Evolutionary conservation across 2,329 filamentous ascomycete species (phyloP).

Genomic region (Myriosclerotinia scirpicola): DNA sequence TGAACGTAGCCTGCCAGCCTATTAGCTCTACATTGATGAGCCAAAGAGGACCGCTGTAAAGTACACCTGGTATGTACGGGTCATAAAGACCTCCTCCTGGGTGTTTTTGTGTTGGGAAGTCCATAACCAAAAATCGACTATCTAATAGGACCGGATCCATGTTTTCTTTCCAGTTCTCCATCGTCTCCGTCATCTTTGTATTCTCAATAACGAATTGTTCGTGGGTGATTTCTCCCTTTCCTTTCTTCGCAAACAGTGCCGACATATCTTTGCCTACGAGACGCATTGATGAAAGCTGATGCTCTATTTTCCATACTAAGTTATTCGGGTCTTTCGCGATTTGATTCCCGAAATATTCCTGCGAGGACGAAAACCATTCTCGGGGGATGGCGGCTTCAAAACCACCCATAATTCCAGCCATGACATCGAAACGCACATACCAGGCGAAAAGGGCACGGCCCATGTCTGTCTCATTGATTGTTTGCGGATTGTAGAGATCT

Average conservation of each 20-base stretch:
- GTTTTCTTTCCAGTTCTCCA: conserved; percentile 52
- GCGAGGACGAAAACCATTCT: conserved; percentile 65
- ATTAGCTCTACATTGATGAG: conserved; percentile 71
- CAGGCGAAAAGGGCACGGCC: conserved; percentile 77
- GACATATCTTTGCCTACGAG: conserved; percentile 80
- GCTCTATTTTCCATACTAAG: conserved; percentile 65
- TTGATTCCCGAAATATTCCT: conserved; percentile 60
- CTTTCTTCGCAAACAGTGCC: conserved; percentile 69
- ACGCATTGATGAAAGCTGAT: conserved; percentile 64
- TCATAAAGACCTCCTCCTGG: conserved; percentile 63
- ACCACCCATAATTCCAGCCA: conserved; percentile 78
- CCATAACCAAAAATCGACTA: conserved; percentile 59
- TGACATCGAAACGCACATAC: conserved; percentile 87
- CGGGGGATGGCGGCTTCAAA: conserved; percentile 70
- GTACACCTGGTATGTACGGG: conserved; percentile 66
- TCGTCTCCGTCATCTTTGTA: conserved; percentile 49
- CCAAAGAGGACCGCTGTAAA: conserved; percentile 71
- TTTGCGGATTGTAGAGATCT: conserved; percentile 74
- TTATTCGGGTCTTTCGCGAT: conserved; percentile 59
- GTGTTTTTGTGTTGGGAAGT: conserved; percentile 49
- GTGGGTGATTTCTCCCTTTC: conserved; percentile 60
- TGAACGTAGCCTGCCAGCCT: conserved; percentile 74
- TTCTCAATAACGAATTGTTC: conserved; percentile 67
- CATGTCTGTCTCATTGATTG: conserved; percentile 67
- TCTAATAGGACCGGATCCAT: conserved; percentile 64